Conservation (phyloP, 805 yeast genomes). For the Saturnispora diversa region DNA sequence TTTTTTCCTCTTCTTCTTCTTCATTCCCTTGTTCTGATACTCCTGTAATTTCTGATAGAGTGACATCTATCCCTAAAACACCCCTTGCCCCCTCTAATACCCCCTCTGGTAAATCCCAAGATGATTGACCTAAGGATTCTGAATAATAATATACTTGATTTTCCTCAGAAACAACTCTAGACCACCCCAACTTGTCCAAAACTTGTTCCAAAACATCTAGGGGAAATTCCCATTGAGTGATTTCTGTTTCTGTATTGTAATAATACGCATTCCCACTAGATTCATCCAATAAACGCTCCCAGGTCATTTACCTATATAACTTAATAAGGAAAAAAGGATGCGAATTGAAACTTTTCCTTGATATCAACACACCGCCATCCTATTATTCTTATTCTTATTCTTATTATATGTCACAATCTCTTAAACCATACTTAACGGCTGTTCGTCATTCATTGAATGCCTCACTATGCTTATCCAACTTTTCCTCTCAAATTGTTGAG, state of each 20-base stretch:
- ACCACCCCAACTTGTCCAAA: constrained; percentile 36
- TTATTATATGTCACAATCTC: constrained; percentile 73
- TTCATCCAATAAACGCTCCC: constrained; percentile 61
- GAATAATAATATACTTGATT: constrained; percentile 63
- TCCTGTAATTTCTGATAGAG: constrained; percentile 8
- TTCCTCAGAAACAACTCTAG: constrained; percentile 39
- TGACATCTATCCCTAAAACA: constrained; percentile 18
- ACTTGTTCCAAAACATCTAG: constrained; percentile 40
- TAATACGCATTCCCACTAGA: constrained; percentile 61
- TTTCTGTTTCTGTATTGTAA: constrained; percentile 54
- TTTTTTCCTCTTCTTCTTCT: background rate
- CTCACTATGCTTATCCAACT: constrained; percentile 85
- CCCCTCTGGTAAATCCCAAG: constrained; percentile 72
- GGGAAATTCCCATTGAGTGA: constrained; percentile 81
- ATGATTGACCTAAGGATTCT: constrained; percentile 52
- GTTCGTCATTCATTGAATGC: constrained; percentile 91
- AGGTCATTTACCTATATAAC: constrained; percentile 30
- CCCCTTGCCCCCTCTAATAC: constrained; percentile 19
- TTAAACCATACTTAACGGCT: constrained; percentile 89
- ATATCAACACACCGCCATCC: no score
- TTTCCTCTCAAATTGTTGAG: constrained; percentile 91
- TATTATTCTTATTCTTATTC: background rate
- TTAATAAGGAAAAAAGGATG: no score
- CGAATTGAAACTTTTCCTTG: no score
- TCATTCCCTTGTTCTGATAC: background rate